Percentiles rank a stretch among this genome's conserved stretches.
phyloP scores from a whole-genome alignment of 2,329 filamentous ascomycete genomes.

The Teratosphaeria epicoccoides region DNA sequence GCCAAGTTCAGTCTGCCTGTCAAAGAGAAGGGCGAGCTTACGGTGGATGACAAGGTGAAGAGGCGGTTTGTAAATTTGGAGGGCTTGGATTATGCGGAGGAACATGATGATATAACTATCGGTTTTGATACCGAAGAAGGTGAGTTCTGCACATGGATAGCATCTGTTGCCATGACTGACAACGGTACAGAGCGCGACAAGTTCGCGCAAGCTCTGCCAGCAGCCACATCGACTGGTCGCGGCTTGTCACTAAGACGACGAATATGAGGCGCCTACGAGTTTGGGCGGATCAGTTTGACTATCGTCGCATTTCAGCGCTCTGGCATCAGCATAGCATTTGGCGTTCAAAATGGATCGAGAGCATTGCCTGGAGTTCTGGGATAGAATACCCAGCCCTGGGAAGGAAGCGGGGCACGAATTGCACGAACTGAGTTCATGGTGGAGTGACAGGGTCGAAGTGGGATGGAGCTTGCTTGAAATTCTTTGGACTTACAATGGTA shows the following conservation, averaged over 20 bases:
- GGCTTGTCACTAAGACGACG: conserved; percentile 34
- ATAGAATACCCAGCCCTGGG: not conserved
- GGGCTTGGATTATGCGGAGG: conserved; percentile 76
- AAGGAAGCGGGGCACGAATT: not conserved
- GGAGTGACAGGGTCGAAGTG: not conserved
- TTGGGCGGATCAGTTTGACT: not conserved
- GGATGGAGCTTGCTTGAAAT: not conserved
- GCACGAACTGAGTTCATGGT: not conserved
- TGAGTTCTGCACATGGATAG: conserved; percentile 11
- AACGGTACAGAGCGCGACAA: conserved; percentile 31
- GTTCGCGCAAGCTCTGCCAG: conserved; percentile 37
- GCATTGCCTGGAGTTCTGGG: not conserved
- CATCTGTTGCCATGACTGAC: conserved; percentile 15
- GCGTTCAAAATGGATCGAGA: not conserved
- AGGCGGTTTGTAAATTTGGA: conserved; percentile 75
- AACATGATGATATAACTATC: conserved; percentile 85
- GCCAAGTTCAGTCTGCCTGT: conserved; percentile 77
- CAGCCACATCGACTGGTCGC: conserved; percentile 29
- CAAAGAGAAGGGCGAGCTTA: conserved; percentile 44
- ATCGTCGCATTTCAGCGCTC: not conserved
- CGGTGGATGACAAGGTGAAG: conserved; percentile 48
- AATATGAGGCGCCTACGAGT: conserved; percentile 16
- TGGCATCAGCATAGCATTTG: not conserved
- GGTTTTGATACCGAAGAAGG: conserved; percentile 63
- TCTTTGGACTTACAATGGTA: not conserved